Conservation (phyloP, 495 filamentous ascomycete genomes). For the Aspergillus diversus region DNA sequence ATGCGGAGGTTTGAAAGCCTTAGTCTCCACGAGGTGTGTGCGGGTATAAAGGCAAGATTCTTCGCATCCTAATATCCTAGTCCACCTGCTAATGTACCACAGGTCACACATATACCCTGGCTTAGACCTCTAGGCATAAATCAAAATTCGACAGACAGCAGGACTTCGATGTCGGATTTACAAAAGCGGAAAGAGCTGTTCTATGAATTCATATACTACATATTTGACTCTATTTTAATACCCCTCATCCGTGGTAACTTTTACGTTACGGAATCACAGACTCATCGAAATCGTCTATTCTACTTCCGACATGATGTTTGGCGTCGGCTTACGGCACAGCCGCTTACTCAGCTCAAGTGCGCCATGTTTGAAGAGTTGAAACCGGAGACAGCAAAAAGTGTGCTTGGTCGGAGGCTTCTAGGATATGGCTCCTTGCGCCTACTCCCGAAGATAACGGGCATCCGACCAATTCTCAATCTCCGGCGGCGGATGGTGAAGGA, state of each 20-base stretch:
- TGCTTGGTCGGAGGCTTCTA: conserved; percentile 64
- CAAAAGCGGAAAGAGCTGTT: conserved; percentile 80
- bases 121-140: conserved; percentile 51
- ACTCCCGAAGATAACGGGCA: conserved; percentile 70
- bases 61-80: neutral
- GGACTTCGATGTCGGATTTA: conserved; percentile 70
- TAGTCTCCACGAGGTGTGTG: conserved; percentile 75
- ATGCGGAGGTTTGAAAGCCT: conserved; percentile 81
- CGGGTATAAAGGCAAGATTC: conserved; percentile 70
- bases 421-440: conserved; percentile 81
- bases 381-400: conserved; percentile 53
- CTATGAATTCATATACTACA: conserved; percentile 84
- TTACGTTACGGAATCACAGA: conserved; percentile 89
- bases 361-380: conserved; percentile 83
- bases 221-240: conserved; percentile 89
- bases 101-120: conserved; percentile 75
- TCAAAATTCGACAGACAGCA: conserved; percentile 33
- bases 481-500: conserved; percentile 60
- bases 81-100: conserved; percentile 20
- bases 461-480: conserved; percentile 88
- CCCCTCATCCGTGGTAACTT: conserved; percentile 87
- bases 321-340: conserved; percentile 73
- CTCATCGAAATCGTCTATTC: conserved; percentile 79
- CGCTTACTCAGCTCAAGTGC: conserved; percentile 67
- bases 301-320: conserved; percentile 96